Evolutionary conservation across 257 asterid species (phyloP), one percentile per base, ranked within the genome.

Genomic region (Scutellaria baicalensis): DNA sequence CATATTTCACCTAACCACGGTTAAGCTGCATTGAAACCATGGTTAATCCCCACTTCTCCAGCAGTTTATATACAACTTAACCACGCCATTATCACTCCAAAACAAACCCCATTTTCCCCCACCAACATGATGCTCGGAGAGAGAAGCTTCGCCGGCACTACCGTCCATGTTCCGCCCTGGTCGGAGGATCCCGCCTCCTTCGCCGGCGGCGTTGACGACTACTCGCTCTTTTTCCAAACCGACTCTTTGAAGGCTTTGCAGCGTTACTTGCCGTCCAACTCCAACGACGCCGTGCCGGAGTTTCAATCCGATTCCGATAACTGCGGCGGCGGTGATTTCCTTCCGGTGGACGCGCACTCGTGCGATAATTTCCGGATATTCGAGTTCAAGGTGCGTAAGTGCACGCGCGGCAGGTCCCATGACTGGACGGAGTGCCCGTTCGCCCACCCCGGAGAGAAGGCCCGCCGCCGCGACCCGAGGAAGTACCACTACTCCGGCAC

Each of bases 341-440:
- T 81, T 40, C 88, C 90, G 0, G 96, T 85, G 18, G 97, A 85
- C 74, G 88, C 89, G 3, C 89, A 84, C 82, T 71, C 95, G 0
- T 91, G 93, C 80, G 97, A 91, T 77, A 75, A 91, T 13, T 91
- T 91, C 83, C 88, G 96, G 39, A 91, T 89, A 91, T 91, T 66
- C 77, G 95, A 87, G 68, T 91, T 91, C 60, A 91, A 91, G 77
- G 96, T 91, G 9, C 78, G 79, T 48, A 87, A 80, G 79, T 91
- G 97, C 76, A 51, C 87, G 47, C 89, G 93, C 44, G 91, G 89
- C 31, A 77, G 91, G 49, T 85, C 96, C 0, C 97, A 91, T 40
- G 97, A 89, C 75, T 91, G 97, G 97, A 91, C 96, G 1, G 97
- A 91, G 77, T 90, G 97, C 73, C 97, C 97, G 23, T 90, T 73